Evolutionary conservation across 768 basidiomycete species (phyloP), one percentile per base, ranked within the genome.

Genomic region (Gloeophyllum trabeum): DNA sequence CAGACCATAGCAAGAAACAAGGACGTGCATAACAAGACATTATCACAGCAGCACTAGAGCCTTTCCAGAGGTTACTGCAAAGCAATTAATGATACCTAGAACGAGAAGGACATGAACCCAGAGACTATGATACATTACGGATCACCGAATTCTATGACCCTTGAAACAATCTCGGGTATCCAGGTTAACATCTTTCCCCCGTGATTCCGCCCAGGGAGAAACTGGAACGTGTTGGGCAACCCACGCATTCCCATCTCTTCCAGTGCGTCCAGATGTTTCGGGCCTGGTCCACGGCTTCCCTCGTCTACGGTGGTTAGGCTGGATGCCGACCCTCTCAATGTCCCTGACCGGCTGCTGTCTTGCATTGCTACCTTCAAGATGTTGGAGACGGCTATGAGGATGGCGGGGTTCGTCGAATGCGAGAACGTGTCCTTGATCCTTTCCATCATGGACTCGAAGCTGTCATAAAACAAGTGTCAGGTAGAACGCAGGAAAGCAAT

Each of bases 371-470:
- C 66, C 14, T 79, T 74, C 66, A 86, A 87, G 42, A 90, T 75
- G 46, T 69, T 78, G n/a, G 85, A 82, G 22, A 78, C 80, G 7
- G 79, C 71, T 30, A 70, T 70, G 44, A 89, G 75, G 51, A 89
- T 80, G 2, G 66, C 63, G 7, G 84, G 66, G 48, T 85, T 89
- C 13, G 81, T 76, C 3, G 81, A 78, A 44, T 71, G 79, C 14
- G 79, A 70, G 51, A 89, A 81, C 0, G 75, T 69, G 18, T 81
- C 81, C 49, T 75, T 78, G 53, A 90, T 76, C 46, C 74, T 76
- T 44, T 87, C 84, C 56, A 84, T 78, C 42, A 90, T 51, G 40
- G 71, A 71, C 32, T 89, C 86, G 47, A 84, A 89, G 14, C 88
- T 90, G 46, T 24, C 12, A 7, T 18, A 32, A 32, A 16, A 19